These are phyloP conservation scores for Ricinus communis DNA, from an alignment of 345 rosid species.

Conservation along the genomic window DNA sequence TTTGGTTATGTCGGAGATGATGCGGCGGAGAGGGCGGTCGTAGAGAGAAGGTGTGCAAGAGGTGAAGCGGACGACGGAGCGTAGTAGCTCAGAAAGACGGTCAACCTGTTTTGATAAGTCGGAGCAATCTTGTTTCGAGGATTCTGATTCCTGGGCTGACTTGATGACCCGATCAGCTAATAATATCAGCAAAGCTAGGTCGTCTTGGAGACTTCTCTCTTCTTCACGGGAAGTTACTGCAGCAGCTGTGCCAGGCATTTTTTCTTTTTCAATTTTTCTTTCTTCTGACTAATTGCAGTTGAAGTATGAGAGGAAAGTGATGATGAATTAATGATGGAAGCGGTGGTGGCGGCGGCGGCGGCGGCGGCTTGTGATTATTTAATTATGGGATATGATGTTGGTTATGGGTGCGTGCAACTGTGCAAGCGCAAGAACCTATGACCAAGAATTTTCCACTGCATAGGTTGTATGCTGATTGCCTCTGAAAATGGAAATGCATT, in stretches of 20 bases:
- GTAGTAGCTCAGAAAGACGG: slow-evolving; percentile 50
- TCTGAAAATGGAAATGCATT: too few species aligned
- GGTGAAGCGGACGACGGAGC: slow-evolving; percentile 49
- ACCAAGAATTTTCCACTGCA: too few species aligned
- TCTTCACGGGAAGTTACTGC: slow-evolving; percentile 5
- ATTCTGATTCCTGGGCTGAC: slow-evolving; percentile 39
- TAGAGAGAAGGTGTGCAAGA: slow-evolving; percentile 40
- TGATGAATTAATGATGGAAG: too few species aligned
- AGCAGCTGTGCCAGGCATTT: slow-evolving; percentile 17
- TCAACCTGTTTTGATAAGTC: slow-evolving; percentile 49
- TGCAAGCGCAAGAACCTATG: too few species aligned
- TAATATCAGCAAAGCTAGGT: slow-evolving; percentile 37
- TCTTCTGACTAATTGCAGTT: too few species aligned
- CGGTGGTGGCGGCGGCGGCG: too few species aligned
- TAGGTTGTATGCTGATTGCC: too few species aligned
- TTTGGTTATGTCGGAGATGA: slow-evolving; percentile 51
- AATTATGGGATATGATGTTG: too few species aligned
- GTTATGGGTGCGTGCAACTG: too few species aligned
- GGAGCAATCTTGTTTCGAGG: slow-evolving; percentile 45
- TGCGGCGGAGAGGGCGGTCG: slow-evolving; percentile 57
- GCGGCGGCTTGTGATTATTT: too few species aligned
- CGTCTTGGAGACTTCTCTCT: slow-evolving; percentile 35
- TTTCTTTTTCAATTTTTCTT: too few species aligned
- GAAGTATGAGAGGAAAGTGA: too few species aligned
- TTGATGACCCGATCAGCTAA: slow-evolving; percentile 50